These are phyloP conservation scores for Irpex sp. DNA, from an alignment of 1,284 basidiomycete genomes.

Conservation along the genomic window DNA sequence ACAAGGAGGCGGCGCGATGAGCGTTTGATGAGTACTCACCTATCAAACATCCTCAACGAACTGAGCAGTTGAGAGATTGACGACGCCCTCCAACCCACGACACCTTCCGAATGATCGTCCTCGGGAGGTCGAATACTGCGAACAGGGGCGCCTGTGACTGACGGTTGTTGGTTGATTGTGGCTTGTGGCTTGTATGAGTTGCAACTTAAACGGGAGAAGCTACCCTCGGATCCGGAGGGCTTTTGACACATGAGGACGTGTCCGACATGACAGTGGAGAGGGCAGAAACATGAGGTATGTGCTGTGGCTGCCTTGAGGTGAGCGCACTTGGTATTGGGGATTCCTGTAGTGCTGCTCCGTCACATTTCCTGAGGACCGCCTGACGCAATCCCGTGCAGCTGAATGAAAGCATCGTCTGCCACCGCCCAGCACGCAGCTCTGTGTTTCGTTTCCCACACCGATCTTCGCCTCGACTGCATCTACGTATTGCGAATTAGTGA, in stretches of 20 bases:
- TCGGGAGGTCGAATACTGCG: neutral
- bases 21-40: neutral
- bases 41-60: neutral
- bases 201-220: neutral
- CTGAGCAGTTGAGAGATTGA: neutral
- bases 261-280: neutral
- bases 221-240: neutral
- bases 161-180: neutral
- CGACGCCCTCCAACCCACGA: neutral
- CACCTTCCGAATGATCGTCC: neutral
- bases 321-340: too few species aligned
- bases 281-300: neutral
- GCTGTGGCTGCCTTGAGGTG: too few species aligned
- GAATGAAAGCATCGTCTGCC: neutral
- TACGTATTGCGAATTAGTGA: neutral
- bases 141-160: neutral
- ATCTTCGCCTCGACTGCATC: neutral
- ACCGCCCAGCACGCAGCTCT: neutral
- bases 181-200: neutral
- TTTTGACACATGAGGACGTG: neutral
- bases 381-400: neutral
- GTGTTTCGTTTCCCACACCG: neutral
- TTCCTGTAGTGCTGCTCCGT: too few species aligned
- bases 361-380: too few species aligned
- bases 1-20: neutral